These are phyloP conservation scores for Backusella liffmaniae DNA, from an alignment of 192 early-diverging fungal genomes.

Conservation along the genomic window DNA sequence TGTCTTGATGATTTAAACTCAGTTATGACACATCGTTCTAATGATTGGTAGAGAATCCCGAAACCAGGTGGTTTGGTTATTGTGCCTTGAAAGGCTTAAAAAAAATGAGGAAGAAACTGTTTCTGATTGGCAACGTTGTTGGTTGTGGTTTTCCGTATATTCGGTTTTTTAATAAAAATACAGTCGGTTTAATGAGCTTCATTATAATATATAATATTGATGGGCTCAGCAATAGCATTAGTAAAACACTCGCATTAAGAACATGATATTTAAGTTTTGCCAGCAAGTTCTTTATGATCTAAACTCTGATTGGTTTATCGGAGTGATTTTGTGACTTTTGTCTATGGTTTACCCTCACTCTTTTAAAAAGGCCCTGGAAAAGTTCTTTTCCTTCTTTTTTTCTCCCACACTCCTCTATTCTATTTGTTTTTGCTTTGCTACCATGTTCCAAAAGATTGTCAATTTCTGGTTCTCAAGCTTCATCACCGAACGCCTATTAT, in stretches of 20 bases:
- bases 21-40: background rate
- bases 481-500: conserved; percentile 39
- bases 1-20: background rate
- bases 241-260: background rate
- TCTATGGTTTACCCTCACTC: background rate
- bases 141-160: background rate
- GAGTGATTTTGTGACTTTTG: background rate
- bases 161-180: background rate
- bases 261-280: background rate
- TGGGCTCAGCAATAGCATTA: background rate
- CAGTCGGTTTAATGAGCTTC: background rate
- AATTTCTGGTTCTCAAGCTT: conserved; percentile 40
- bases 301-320: background rate
- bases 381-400: conserved; percentile 10
- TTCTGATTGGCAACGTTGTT: background rate
- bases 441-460: conserved; percentile 38
- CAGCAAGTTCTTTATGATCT: background rate
- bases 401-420: background rate
- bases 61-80: background rate
- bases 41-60: background rate
- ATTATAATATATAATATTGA: background rate
- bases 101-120: background rate
- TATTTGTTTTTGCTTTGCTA: conserved; percentile 7
- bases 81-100: background rate
- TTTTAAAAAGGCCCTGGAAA: conserved; percentile 3